phyloP scores from a whole-genome alignment of 1,284 basidiomycete genomes.

The Ceratobasidium sp. region DNA sequence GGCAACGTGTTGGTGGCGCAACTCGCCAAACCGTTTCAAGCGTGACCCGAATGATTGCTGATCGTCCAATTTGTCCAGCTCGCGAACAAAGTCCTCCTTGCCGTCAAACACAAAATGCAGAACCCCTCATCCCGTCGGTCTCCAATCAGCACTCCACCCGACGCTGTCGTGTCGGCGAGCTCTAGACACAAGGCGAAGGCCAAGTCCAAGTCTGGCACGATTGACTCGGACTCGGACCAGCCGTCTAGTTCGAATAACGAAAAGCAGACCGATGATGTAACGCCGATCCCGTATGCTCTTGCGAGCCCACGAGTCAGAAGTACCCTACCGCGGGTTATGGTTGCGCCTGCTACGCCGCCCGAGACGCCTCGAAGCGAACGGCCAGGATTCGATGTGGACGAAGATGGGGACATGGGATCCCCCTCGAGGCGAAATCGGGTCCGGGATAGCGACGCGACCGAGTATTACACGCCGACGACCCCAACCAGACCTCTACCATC shows the following conservation, averaged over 20 bases:
- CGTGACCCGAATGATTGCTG: too few relatives aligned
- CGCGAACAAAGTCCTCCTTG: constrained; percentile 65
- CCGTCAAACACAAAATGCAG: constrained; percentile 64
- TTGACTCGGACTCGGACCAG: background rate
- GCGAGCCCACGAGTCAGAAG: constrained; percentile 24
- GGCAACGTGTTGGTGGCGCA: too few relatives aligned
- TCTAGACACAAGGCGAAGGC: constrained; percentile 4
- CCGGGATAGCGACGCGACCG: constrained; percentile 4
- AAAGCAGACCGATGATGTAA: background rate
- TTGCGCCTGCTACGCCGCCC: constrained; percentile 26
- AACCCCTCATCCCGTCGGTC: constrained; percentile 13
- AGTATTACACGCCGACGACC: constrained; percentile 32
- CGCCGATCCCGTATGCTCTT: constrained; percentile 28
- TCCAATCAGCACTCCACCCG: constrained; percentile 37
- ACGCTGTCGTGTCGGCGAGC: background rate
- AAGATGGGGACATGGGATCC: background rate
- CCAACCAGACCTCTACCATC: constrained; percentile 14
- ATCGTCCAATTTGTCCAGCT: constrained; percentile 8
- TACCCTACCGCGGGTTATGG: constrained; percentile 16
- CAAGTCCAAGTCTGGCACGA: background rate
- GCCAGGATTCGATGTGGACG: background rate
- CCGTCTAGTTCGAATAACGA: background rate
- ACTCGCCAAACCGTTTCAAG: too few relatives aligned
- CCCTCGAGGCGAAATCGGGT: background rate
- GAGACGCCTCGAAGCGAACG: background rate